Conservation (phyloP, 208 protist genomes). For the Crithidia sp. region DNA sequence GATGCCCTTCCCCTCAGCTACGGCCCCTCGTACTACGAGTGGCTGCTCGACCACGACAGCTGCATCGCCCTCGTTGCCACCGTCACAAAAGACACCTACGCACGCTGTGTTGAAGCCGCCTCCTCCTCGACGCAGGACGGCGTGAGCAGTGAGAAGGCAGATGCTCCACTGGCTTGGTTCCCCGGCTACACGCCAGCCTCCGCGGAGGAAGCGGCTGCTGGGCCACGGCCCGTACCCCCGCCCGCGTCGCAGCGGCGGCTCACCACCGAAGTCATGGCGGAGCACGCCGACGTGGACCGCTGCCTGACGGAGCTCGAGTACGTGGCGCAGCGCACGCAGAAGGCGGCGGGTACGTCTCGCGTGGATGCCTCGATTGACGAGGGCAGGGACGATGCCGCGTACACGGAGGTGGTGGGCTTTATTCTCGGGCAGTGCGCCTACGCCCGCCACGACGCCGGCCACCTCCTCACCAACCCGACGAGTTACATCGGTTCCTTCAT, state of each 20-base stretch:
- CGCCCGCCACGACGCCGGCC: constrained; percentile 34
- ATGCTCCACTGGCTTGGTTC: constrained; percentile 7
- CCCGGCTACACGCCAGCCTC: constrained; percentile 6
- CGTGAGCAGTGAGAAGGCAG: not conserved
- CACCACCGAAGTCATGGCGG: constrained; percentile 15
- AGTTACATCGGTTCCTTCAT: constrained; percentile 77
- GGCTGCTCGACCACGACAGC: constrained; percentile 40
- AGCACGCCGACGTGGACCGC: constrained; percentile 12
- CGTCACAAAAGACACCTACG: constrained; percentile 32
- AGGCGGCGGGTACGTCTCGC: not conserved
- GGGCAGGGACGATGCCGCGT: constrained; percentile 9
- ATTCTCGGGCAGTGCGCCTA: constrained; percentile 63
- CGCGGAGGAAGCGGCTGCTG: not conserved
- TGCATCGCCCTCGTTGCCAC: constrained; percentile 57
- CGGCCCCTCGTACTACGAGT: constrained; percentile 56
- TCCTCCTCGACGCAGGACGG: not conserved
- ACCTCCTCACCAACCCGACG: constrained; percentile 68
- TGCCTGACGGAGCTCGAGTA: constrained; percentile 36
- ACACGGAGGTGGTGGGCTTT: constrained; percentile 65
- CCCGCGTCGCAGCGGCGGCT: constrained; percentile 20
- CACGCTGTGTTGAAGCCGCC: not conserved
- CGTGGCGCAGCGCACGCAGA: constrained; percentile 8
- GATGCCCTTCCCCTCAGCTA: constrained; percentile 66
- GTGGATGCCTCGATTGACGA: not conserved
- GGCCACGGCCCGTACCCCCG: constrained; percentile 1